Conservation (phyloP, 1,284 basidiomycete species). For the Prillingera fragicola region DNA sequence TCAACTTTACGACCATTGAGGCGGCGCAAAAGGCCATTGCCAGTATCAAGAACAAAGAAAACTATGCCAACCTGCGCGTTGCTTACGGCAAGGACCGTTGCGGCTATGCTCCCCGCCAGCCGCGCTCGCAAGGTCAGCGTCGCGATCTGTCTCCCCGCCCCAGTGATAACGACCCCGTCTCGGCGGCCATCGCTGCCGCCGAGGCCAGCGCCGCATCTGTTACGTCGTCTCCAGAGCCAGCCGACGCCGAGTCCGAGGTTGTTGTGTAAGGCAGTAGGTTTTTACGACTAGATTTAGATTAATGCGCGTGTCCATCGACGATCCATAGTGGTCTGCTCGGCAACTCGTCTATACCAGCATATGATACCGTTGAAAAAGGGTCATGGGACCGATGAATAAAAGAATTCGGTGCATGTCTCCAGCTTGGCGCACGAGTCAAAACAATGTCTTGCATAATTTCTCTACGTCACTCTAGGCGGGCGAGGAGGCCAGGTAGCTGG, state of each 20-base stretch:
- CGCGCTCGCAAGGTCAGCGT: conserved; percentile 3
- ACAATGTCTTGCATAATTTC: no score
- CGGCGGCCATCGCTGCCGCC: conserved; percentile 19
- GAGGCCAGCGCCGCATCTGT: conserved; percentile 10
- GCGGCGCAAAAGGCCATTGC: conserved; percentile 95
- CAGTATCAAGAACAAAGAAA: conserved; percentile 71
- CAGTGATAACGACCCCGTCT: conserved; percentile 15
- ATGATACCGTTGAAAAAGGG: conserved; percentile 6
- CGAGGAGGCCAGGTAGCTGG: no score
- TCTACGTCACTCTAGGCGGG: no score
- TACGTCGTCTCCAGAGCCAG: background rate
- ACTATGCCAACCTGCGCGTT: conserved; percentile 74
- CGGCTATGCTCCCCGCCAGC: conserved; percentile 51
- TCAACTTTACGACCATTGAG: conserved; percentile 87
- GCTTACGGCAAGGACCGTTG: conserved; percentile 93
- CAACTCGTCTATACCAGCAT: conserved; percentile 8
- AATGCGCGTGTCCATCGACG: background rate
- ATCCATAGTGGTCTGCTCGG: background rate
- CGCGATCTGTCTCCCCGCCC: conserved; percentile 15
- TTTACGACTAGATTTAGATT: conserved; percentile 2
- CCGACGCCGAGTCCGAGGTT: background rate
- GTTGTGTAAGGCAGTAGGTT: background rate
- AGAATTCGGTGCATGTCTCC: no score
- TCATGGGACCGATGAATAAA: no score
- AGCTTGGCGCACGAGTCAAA: no score